Conservation (phyloP, 129 eudicot species). For the Lonicera japonica region DNA sequence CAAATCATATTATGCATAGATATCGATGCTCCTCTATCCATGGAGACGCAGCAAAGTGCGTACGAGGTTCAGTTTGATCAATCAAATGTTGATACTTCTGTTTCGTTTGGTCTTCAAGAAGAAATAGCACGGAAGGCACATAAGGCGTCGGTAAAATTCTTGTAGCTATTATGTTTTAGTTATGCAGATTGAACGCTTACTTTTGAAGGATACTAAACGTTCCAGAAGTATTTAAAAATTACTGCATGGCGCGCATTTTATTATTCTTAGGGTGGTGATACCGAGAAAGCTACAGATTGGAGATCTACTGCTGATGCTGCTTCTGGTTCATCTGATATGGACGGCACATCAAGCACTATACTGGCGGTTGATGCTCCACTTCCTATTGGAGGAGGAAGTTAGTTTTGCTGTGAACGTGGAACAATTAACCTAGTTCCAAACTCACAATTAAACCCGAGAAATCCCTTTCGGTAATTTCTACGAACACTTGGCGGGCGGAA, state of each 20-base stretch:
- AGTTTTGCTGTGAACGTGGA: too few relatives aligned
- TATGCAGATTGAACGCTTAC: not conserved
- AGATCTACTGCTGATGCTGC: constrained; percentile 54
- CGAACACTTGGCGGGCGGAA: too few relatives aligned
- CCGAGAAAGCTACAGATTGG: constrained; percentile 94
- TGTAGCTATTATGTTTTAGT: not conserved
- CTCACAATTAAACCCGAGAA: too few relatives aligned
- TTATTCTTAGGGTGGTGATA: constrained; percentile 69
- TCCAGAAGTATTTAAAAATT: too few relatives aligned
- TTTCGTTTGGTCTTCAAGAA: constrained; percentile 84
- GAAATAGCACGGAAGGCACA: constrained; percentile 76
- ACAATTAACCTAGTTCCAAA: too few relatives aligned
- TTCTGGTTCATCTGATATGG: constrained; percentile 52
- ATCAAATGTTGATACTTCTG: constrained; percentile 58
- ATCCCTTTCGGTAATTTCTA: too few relatives aligned
- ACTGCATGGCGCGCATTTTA: too few relatives aligned
- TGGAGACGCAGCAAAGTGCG: constrained; percentile 30
- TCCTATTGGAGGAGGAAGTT: constrained; percentile 91
- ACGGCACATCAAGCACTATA: constrained; percentile 54
- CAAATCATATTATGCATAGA: constrained; percentile 28
- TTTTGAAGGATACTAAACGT: not conserved
- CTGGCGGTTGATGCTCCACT: constrained; percentile 42
- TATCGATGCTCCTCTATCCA: constrained; percentile 77
- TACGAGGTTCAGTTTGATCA: constrained; percentile 47
- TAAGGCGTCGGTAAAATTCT: constrained; percentile 60